Conservation (phyloP, 805 yeast species). For the Suhomyces sp. region DNA sequence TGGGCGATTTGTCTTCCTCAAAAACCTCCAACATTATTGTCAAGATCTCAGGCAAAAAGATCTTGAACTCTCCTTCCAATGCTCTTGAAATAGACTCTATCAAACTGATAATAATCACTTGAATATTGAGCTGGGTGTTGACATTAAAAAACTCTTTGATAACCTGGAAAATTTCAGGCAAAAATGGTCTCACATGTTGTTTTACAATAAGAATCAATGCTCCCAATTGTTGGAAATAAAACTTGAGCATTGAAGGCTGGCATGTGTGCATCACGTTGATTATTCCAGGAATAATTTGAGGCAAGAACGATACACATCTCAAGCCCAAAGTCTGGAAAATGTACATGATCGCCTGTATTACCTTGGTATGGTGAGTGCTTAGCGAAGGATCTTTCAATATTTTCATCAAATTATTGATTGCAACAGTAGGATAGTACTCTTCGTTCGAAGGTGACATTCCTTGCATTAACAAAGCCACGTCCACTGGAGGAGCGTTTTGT, state of each 20-base stretch:
- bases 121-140: conserved; percentile 51
- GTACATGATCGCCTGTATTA: conserved; percentile 89
- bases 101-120: conserved; percentile 73
- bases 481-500: conserved; percentile 86
- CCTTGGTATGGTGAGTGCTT: conserved; percentile 83
- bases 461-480: conserved; percentile 84
- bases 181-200: conserved; percentile 83
- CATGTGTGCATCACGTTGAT: conserved; percentile 79
- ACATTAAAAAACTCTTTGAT: conserved; percentile 67
- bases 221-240: conserved; percentile 85
- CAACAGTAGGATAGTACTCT: conserved; percentile 94
- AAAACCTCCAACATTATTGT: conserved; percentile 73
- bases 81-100: conserved; percentile 84
- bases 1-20: conserved; percentile 65
- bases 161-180: conserved; percentile 69
- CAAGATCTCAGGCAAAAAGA: conserved; percentile 72
- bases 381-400: conserved; percentile 82
- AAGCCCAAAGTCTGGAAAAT: conserved; percentile 87
- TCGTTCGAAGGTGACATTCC: conserved; percentile 92
- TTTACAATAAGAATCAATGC: conserved; percentile 77
- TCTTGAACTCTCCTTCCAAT: conserved; percentile 87
- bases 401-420: conserved; percentile 77
- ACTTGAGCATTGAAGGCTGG: conserved; percentile 75
- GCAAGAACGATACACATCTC: conserved; percentile 85
- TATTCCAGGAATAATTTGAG: conserved; percentile 85